Percentiles rank a stretch among this genome's conserved stretches.
Evolutionary conservation across 768 basidiomycete species (phyloP).

Genomic region (Suillus discolor): DNA sequence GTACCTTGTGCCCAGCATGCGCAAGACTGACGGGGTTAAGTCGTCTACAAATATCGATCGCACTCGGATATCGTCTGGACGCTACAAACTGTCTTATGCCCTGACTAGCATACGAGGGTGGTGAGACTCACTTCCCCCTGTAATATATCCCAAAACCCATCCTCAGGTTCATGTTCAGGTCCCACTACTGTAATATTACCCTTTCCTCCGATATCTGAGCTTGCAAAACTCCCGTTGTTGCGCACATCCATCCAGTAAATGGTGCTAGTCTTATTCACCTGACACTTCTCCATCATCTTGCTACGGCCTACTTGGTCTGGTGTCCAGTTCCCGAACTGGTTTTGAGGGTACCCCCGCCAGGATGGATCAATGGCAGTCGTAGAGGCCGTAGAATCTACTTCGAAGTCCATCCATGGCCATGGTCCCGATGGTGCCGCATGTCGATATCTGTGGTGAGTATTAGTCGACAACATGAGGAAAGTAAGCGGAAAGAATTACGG

Average conservation of each 20-base stretch:
- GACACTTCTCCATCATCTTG: slow-evolving; percentile 28
- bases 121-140: slow-evolving; percentile 36
- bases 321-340: slow-evolving; percentile 35
- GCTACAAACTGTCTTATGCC: slow-evolving; percentile 25
- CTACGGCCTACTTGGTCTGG: slow-evolving; percentile 31
- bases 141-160: slow-evolving; percentile 38
- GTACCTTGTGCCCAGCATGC: slow-evolving; percentile 60
- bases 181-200: slow-evolving; percentile 2
- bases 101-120: neutral
- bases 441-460: slow-evolving; percentile 13
- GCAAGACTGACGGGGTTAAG: slow-evolving; percentile 50
- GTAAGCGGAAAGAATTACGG: neutral
- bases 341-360: slow-evolving; percentile 30
- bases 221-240: slow-evolving; percentile 14
- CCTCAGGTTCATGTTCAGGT: slow-evolving; percentile 22
- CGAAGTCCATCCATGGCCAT: slow-evolving; percentile 36
- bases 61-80: slow-evolving; percentile 41
- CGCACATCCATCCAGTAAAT: slow-evolving; percentile 30
- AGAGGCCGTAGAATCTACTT: neutral
- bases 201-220: neutral
- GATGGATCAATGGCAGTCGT: neutral
- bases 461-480: neutral
- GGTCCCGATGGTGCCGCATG: slow-evolving; percentile 31
- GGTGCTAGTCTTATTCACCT: slow-evolving; percentile 17
- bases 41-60: slow-evolving; percentile 54